Conservation (phyloP, 1,284 basidiomycete species). For the Coniferiporia sulphurascens region DNA sequence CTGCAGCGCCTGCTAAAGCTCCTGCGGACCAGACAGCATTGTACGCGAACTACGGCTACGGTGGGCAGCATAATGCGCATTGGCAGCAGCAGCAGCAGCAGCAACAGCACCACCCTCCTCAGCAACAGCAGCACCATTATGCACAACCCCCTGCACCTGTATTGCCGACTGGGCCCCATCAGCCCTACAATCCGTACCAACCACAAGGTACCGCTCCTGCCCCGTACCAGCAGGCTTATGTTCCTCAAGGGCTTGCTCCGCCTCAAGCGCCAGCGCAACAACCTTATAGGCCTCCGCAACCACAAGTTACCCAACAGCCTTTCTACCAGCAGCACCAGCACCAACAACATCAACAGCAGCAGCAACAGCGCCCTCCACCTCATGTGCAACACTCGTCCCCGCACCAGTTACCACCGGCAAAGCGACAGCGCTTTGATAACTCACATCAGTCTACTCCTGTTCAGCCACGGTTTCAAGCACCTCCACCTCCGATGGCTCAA, state of each 20-base stretch:
- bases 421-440: constrained; percentile 80
- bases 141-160: constrained; percentile 46
- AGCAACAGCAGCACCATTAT: constrained; percentile 44
- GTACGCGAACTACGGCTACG: constrained; percentile 83
- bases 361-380: constrained; percentile 39
- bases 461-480: constrained; percentile 41
- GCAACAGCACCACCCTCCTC: constrained; percentile 43
- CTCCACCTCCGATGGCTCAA: constrained; percentile 27
- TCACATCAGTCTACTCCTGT: constrained; percentile 44
- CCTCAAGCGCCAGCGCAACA: constrained; percentile 31
- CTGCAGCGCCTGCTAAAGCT: constrained; percentile 47
- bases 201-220: constrained; percentile 52
- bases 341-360: constrained; percentile 41
- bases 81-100: constrained; percentile 64
- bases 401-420: constrained; percentile 72
- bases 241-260: constrained; percentile 43
- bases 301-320: constrained; percentile 44
- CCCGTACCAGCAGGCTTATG: constrained; percentile 58
- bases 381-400: constrained; percentile 58
- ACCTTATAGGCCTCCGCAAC: constrained; percentile 25
- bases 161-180: constrained; percentile 42
- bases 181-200: constrained; percentile 74
- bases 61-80: constrained; percentile 48
- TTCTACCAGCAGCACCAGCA: constrained; percentile 56
- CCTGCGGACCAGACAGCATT: constrained; percentile 56